Evolutionary conservation across 306 rosid species (phyloP), one percentile per base, ranked within the genome.

Genomic region (Citrullus mucosospermus): DNA sequence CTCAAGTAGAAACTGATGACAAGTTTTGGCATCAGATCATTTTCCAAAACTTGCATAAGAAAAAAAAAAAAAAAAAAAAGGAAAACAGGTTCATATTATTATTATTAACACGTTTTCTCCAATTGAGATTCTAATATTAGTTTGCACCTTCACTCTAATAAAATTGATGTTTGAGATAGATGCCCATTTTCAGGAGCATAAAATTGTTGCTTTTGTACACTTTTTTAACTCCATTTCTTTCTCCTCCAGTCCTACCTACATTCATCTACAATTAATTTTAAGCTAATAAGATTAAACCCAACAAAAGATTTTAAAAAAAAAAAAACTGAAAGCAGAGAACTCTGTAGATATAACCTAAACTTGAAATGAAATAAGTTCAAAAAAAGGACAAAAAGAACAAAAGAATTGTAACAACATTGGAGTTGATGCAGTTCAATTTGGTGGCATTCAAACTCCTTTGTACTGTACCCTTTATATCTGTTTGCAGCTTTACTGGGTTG

Each of bases 1-100:
- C 93, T 89, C 44, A 59, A 78, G 75, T 78, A 73, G 78, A 30
- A 28, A 41, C 16, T 46, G 75, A 69, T 12, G 6, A 69, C 51
- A 69, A 20, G n/a, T 66, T 66, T 66, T 66, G 72, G 12, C 22
- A 66, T 66, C 72, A 48, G 9, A 66, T 66, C 7, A 66, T 38
- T 66, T 48, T 48, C 50, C 72, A 66, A 65, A 39, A 36, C 72
- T 34, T 28, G 39, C 48, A 36, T 3, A 46, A 9, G 28, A 30
- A 25, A 67, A 41, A 39, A 67, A 16, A 39, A 20, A 69, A 46
- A 46, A 46, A 11, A 11, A 46, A 2, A 12, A 11, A 6, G 4
- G 8, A 11, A 11, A 9, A 11, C 76, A 46, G 53, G 76, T 70
- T 70, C 76, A 66, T 25, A 55, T 17, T 54, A 51, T 53, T 53